Evolutionary conservation across 768 basidiomycete genomes (phyloP).

Genomic region (Naganishia onofrii): DNA sequence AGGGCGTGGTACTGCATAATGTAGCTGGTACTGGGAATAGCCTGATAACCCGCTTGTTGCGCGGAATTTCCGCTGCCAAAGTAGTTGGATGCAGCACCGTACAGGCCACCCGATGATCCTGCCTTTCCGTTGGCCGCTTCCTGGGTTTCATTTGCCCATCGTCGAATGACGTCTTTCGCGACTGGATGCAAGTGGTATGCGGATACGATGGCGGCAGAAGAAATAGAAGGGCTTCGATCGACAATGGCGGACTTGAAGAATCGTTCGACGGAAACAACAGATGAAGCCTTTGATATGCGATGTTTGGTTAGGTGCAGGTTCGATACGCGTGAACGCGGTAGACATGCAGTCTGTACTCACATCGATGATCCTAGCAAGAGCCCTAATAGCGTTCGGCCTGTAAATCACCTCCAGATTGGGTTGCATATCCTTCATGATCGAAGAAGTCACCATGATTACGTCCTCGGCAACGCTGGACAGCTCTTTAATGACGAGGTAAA

Average conservation of each 20-base stretch:
- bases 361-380: conserved; percentile 93
- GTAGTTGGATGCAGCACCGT: conserved; percentile 50
- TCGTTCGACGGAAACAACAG: conserved; percentile 87
- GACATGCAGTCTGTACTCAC: conserved; percentile 58
- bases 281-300: conserved; percentile 42
- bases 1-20: conserved; percentile 97
- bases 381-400: conserved; percentile 93
- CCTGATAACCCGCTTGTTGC: conserved; percentile 62
- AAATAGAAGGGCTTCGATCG: conserved; percentile 90
- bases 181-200: conserved; percentile 93
- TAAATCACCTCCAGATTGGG: conserved; percentile 98
- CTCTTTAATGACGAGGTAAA: conserved; percentile 98
- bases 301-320: background rate
- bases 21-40: conserved; percentile 81
- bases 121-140: conserved; percentile 91
- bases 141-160: conserved; percentile 99
- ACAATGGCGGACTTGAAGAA: conserved; percentile 99
- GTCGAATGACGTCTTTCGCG: conserved; percentile 91
- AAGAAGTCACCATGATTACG: conserved; percentile 98
- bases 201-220: conserved; percentile 92
- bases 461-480: conserved; percentile 92
- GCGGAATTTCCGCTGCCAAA: conserved; percentile 54
- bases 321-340: background rate
- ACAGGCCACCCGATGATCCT: conserved; percentile 60
- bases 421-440: conserved; percentile 99